Evolutionary conservation across 495 filamentous ascomycete genomes (phyloP), one percentile per base, ranked within the genome.

Genomic region (Penicillium parvum): DNA sequence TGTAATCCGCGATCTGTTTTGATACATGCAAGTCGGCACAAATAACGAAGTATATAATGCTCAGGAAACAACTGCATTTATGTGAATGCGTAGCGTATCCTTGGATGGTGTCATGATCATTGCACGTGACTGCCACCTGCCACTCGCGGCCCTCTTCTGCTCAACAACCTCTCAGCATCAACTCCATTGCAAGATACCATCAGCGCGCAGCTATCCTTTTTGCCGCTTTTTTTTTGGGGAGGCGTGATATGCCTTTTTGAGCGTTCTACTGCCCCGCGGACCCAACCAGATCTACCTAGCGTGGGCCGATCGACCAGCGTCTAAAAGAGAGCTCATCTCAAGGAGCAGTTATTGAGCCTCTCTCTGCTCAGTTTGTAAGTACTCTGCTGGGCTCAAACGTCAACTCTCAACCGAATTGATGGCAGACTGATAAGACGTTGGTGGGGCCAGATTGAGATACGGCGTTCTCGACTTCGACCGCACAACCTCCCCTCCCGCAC

Each of bases 1-100:
- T 34, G 77, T 84, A 32, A 72, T 88, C 55, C 69, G 74, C 35
- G 75, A 81, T 60, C 57, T 86, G n/a, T 86, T 86, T 52, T 86
- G 62, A 70, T n/a, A n/a, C n/a, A n/a, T n/a, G n/a, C n/a, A n/a
- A n/a, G n/a, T n/a, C n/a, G n/a, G n/a, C n/a, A n/a, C n/a, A 16
- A 15, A 15, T 15, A 30, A 30, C 16, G 28, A n/a, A n/a, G n/a
- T n/a, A n/a, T n/a, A n/a, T n/a, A n/a, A n/a, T n/a, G n/a, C n/a
- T n/a, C n/a, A n/a, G n/a, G n/a, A n/a, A n/a, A 30, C 7, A 15
- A 15, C 3, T 30, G 6, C n/a, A 2, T 27, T 9, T 27, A 2
- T 15, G 12, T 6, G 28, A 15, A 5, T n/a, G 28, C 28, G 3
- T 14, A 30, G 16, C 12, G 4, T 30, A 15, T 30, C n/a, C 5